phyloP scores from a whole-genome alignment of 108 stramenopile genomes.

The Chaetoceros tenuissimus region DNA sequence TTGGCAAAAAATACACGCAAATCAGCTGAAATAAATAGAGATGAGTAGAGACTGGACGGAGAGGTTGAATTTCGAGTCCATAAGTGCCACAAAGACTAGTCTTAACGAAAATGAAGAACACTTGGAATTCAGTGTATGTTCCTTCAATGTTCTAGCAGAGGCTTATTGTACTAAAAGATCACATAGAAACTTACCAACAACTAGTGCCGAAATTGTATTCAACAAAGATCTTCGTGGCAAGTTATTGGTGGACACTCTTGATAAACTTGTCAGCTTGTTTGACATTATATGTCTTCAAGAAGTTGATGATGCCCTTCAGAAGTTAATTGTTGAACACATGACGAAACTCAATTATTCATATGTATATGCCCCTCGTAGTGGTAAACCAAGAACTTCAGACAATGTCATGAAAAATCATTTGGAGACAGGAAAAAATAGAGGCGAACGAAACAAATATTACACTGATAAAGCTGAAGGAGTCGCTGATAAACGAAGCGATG shows the following conservation, averaged over 20 bases:
- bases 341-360: not conserved
- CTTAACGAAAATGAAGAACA: too few relatives aligned
- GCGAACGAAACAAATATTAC: conserved; percentile 47
- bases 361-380: conserved; percentile 13
- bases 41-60: too few relatives aligned
- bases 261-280: conserved; percentile 5
- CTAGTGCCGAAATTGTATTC: conserved; percentile 51
- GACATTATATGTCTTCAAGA: conserved; percentile 74
- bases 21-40: too few relatives aligned
- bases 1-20: too few relatives aligned
- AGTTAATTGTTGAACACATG: not conserved
- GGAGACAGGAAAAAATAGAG: conserved; percentile 29
- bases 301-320: conserved; percentile 28
- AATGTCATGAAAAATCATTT: conserved; percentile 4
- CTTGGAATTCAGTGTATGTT: conserved; percentile 43
- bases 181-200: conserved; percentile 45
- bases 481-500: conserved; percentile 53
- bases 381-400: conserved; percentile 8
- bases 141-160: conserved; percentile 78
- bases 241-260: conserved; percentile 35
- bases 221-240: conserved; percentile 29
- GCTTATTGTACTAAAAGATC: conserved; percentile 57
- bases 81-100: too few relatives aligned
- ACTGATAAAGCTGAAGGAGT: conserved; percentile 17
- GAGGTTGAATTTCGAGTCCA: too few relatives aligned